Evolutionary conservation across 352 stramenopile genomes (phyloP).

Genomic region (Phytophthora podocarpi): DNA sequence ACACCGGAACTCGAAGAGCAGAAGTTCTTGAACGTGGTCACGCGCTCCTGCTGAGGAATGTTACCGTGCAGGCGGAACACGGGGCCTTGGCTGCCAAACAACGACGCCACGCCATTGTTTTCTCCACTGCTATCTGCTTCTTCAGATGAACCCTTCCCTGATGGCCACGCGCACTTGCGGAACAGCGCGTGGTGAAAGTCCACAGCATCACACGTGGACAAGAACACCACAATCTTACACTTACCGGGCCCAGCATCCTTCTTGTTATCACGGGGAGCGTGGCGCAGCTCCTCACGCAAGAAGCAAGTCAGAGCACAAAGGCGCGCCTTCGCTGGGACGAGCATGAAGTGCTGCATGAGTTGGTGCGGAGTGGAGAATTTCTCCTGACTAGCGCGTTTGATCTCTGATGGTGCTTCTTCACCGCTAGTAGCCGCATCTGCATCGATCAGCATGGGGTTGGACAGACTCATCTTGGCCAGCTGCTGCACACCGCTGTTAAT

Average conservation of each 20-base stretch:
- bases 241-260: conserved; percentile 27
- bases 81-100: conserved; percentile 64
- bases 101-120: conserved; percentile 35
- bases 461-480: conserved; percentile 84
- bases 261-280: conserved; percentile 38
- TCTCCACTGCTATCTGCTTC: conserved; percentile 89
- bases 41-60: conserved; percentile 96
- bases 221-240: conserved; percentile 95
- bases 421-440: conserved; percentile 53
- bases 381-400: conserved; percentile 39
- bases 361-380: conserved; percentile 92
- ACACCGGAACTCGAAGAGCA: conserved; percentile 90
- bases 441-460: conserved; percentile 75
- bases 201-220: conserved; percentile 97
- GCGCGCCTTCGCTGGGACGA: conserved; percentile 94
- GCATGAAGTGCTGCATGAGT: conserved; percentile 96
- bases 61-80: conserved; percentile 95
- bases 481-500: conserved; percentile 88
- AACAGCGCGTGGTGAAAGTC: conserved; percentile 97
- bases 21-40: conserved; percentile 96
- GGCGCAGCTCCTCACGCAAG: conserved; percentile 73
- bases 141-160: conserved; percentile 57
- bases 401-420: conserved; percentile 9
- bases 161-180: conserved; percentile 78
- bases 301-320: conserved; percentile 94